Evolutionary conservation across 225 moss, liverwort and hornwort species (phyloP), one percentile per base, ranked within the genome.

Genomic region (Sphagnum contortum): DNA sequence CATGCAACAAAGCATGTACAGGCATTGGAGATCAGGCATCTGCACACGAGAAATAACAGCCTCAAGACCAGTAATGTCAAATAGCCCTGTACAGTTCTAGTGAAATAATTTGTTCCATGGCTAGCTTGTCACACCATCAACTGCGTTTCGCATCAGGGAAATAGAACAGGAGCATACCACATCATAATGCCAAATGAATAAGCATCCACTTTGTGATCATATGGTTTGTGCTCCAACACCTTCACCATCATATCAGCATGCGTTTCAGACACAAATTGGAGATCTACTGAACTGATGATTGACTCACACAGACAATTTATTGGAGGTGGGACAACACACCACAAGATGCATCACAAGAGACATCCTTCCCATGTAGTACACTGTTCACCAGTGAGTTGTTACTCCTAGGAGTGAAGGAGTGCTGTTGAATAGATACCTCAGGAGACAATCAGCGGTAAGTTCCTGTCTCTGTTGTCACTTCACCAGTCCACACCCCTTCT

Each of bases 401-500:
- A 29, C 29, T 29, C 29, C 29, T 29, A 29, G 29, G 29, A 29
- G 29, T 29, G 29, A 29, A 29, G 29, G 29, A 29, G 29, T 29
- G 29, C 29, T 1, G 1, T 29, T 29, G 29, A 29, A 29, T 29
- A 29, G 29, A 29, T 72, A 92, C 95, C 90, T 98, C 96, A 67
- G 96, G 90, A 8, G 92, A 80, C 96, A 98, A 92, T 92, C 96
- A 98, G 63, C 96, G 74, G 61, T 98, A 98, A 3, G 96, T 98
- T 79, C 96, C 96, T 6, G 96, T 98, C 76, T 98, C 96, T 6
- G 96, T 90, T 11, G 96, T 98, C 96, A 98, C 92, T 83, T 98
- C 96, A 64, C 75, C 57, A 70, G 69, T 71, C 68, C 77, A 87
- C 47, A 59, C 79, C 57, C 77, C 76, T 48, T 64, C 74, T 50